Conservation (phyloP, 1,284 basidiomycete genomes). For the Cronartium ribicola region DNA sequence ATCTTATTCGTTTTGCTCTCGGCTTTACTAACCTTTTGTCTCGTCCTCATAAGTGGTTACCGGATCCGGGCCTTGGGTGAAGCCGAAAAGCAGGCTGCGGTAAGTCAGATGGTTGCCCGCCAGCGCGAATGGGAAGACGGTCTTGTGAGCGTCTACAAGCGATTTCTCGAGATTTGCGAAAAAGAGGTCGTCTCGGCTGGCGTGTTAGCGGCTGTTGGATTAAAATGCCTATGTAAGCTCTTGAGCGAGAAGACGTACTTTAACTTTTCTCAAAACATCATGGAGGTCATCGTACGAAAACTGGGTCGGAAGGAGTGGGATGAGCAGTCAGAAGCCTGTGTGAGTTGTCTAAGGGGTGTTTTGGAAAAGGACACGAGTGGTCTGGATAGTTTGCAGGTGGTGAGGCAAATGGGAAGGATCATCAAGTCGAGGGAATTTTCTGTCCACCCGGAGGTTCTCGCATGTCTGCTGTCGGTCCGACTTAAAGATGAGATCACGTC, state of each 20-base stretch:
- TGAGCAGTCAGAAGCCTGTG: constrained; percentile 63
- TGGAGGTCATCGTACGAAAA: constrained; percentile 76
- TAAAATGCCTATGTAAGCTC: constrained; percentile 83
- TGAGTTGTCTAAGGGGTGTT: constrained; percentile 71
- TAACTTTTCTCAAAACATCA: constrained; percentile 92
- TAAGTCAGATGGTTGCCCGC: constrained; percentile 83
- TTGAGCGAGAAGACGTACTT: constrained; percentile 83
- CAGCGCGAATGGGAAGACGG: constrained; percentile 95
- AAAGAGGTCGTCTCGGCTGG: constrained; percentile 58
- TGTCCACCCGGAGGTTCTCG: constrained; percentile 81
- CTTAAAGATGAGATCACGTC: constrained; percentile 76
- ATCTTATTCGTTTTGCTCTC: too few species aligned
- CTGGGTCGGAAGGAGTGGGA: constrained; percentile 85
- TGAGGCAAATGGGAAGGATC: constrained; percentile 89
- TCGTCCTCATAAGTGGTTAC: constrained; percentile 49
- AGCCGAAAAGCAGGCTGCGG: constrained; percentile 84
- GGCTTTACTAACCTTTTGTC: background rate
- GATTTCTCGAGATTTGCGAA: constrained; percentile 79
- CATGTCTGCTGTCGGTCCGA: constrained; percentile 77
- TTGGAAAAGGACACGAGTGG: constrained; percentile 77
- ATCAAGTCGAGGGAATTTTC: constrained; percentile 88
- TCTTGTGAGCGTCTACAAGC: constrained; percentile 82
- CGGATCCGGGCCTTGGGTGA: constrained; percentile 82
- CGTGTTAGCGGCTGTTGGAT: constrained; percentile 65
- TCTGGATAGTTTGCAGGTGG: constrained; percentile 72